These are phyloP conservation scores for Myriosclerotinia duriaeana DNA, from an alignment of 2,329 filamentous ascomycete species.

Conservation along the genomic window DNA sequence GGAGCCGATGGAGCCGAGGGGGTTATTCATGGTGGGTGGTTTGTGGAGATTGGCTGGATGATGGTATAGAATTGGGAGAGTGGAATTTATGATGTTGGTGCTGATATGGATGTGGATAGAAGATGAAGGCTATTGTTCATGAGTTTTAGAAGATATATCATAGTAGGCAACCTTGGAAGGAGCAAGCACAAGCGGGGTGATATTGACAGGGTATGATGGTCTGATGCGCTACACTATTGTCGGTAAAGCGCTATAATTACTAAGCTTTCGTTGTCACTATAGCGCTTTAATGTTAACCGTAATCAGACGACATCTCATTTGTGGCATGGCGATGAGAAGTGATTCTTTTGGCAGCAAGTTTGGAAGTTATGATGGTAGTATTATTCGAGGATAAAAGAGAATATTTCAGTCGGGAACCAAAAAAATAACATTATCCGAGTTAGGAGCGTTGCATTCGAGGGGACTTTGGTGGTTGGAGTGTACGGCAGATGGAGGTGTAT, in stretches of 20 bases:
- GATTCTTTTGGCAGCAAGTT: background rate
- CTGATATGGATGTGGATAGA: background rate
- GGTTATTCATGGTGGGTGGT: background rate
- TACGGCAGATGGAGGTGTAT: background rate
- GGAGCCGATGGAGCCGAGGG: background rate
- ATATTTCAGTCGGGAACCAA: background rate
- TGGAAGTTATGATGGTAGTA: background rate
- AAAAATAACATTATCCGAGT: background rate
- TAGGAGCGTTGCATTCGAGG: background rate
- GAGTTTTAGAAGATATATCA: background rate
- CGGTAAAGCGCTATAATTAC: background rate
- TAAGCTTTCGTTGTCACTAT: slow-evolving; percentile 1
- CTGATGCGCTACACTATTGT: background rate
- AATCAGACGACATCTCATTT: slow-evolving; percentile 17
- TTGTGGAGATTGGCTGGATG: background rate
- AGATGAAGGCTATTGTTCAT: background rate
- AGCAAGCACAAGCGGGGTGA: background rate
- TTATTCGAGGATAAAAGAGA: background rate
- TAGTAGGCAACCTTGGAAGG: background rate
- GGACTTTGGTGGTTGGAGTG: no score
- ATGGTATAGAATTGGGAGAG: background rate
- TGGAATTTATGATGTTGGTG: background rate
- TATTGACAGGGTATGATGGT: background rate
- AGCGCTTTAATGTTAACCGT: slow-evolving; percentile 4
- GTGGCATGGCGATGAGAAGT: background rate